Evolutionary conservation across 2,329 filamentous ascomycete species (phyloP), one percentile per base, ranked within the genome.

Genomic region (Fusarium sp.): DNA sequence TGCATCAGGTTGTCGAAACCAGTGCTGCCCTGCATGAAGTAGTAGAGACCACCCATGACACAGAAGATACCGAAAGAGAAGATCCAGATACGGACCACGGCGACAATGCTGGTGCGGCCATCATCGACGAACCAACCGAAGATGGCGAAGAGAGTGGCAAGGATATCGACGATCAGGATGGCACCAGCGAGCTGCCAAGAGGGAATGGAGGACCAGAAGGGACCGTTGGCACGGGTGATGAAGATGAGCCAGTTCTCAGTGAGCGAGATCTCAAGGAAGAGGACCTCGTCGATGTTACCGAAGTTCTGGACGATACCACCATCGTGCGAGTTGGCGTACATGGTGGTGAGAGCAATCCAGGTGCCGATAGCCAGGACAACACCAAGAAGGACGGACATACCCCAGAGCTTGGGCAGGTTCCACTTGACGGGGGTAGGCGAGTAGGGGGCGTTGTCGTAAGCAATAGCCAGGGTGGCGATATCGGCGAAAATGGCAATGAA

Each of bases 181-280:
- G 95, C 95, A 71, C 92, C 92, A 65, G 88, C 84, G 52, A 97
- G 88, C 84, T 97, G 94, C 93, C 94, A 95, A 70, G 94, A 97
- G 69, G 95, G 95, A 68, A 95, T 90, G 27, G 93, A 95, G 4
- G 93, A 95, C 94, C 94, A 97, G 89, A 97, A 96, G 64, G 94
- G 94, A 80, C 95, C 94, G 85, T 95, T 95, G 85, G 94, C 93
- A 88, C 95, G 94, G 75, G 95, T 97, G 86, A 97, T 96, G 88
- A 98, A 97, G 85, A 98, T 98, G 62, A 97, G 90, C 95, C 95
- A 97, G 87, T 97, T 98, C 89, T 97, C 94, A 70, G 95, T 95
- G 64, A 97, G 90, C 14, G 94, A 94, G 83, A 97, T 94, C 86
- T 97, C 91, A 40, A 98, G 91, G 90, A 97, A 97, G 80, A 98